Percentiles rank a stretch among this genome's conserved stretches.
These are phyloP conservation scores for Rhodotorula kratochvilovae DNA, from an alignment of 768 basidiomycete species.

Conservation along the genomic window DNA sequence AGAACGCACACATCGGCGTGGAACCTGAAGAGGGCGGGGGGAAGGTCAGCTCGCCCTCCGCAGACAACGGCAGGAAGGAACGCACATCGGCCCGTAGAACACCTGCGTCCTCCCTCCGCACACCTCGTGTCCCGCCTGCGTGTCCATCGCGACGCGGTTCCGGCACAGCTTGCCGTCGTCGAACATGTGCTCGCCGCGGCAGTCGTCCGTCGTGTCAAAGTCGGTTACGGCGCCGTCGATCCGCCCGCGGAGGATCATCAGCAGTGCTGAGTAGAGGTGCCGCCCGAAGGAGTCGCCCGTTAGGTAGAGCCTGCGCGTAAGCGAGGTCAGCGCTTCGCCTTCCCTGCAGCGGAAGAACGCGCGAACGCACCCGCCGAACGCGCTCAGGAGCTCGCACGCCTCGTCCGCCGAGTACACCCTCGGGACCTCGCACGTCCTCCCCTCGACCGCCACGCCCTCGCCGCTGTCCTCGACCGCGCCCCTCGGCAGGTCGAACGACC, in stretches of 20 bases:
- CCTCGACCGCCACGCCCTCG: neutral
- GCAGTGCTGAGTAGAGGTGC: conserved; percentile 6
- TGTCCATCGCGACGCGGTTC: neutral
- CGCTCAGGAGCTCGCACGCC: conserved; percentile 19
- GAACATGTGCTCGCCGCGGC: conserved; percentile 13
- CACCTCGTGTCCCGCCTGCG: neutral
- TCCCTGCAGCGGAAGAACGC: neutral
- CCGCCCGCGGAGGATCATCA: conserved; percentile 14
- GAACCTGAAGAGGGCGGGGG: neutral
- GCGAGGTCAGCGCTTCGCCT: neutral
- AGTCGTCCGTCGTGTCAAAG: neutral
- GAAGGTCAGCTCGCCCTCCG: too few species aligned
- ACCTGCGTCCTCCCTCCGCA: neutral
- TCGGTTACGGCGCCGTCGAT: conserved; percentile 11
- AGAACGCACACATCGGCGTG: neutral
- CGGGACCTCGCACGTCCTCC: neutral
- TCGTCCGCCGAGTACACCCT: conserved; percentile 7
- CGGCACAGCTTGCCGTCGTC: conserved; percentile 18
- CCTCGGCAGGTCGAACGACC: conserved; percentile 5
- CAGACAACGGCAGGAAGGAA: too few species aligned
- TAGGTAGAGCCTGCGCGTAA: neutral
- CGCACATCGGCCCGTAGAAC: neutral
- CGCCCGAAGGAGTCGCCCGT: conserved; percentile 22
- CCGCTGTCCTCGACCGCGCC: neutral
- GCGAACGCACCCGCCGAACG: conserved; percentile 16